Base-by-base conservation (phyloP, 352 stramenopile species). In the Hyaloperonospora brassicae region DNA sequence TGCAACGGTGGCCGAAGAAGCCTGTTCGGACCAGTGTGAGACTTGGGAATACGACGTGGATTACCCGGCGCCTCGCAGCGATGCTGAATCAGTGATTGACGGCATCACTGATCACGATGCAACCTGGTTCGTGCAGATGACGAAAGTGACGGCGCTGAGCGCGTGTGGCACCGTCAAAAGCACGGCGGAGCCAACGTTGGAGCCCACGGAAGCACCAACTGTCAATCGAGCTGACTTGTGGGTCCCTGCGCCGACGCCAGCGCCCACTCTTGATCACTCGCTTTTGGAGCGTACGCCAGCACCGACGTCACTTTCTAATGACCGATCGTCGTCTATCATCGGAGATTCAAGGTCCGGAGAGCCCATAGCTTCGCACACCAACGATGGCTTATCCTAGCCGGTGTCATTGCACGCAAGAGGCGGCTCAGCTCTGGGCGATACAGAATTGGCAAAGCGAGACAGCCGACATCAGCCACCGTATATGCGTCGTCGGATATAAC, bases 61-160 rank as follows among this genome's bases (percentile, higher is more conserved):
- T 11, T 43, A 45, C 12, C 55, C 27, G 13, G 23, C 14, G 12
- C 47, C 44, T 8, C 59, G 22, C 23, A 52, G 58, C 10, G 51
- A 61, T 47, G 35, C 23, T 2, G 57, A 55, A 6, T 42, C 46
- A 5, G 39, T 65, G n/a, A 56, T 65, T 13, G 57, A 65, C 12
- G 52, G 52, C 34, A 69, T 59, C 21, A 47, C 57, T 27, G 36
- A 59, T 43, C 61, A 64, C 36, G 47, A 69, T 23, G 56, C 56
- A n/a, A 69, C 52, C 25, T 69, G 61, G 61, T 65, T 65, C 45
- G 61, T 65, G 21, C 41, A 65, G 36, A 45, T 59, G 42, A 69
- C 52, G 2, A 55, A 62, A 44, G 56, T 62, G 52, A 65, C 61
- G 13, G 56, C 58, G 17, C 34, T 69, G 24, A 62, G 50, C 41